These are phyloP conservation scores for Vaccinium vitisidaea DNA, from an alignment of 148 eudicot species.

Conservation along the genomic window DNA sequence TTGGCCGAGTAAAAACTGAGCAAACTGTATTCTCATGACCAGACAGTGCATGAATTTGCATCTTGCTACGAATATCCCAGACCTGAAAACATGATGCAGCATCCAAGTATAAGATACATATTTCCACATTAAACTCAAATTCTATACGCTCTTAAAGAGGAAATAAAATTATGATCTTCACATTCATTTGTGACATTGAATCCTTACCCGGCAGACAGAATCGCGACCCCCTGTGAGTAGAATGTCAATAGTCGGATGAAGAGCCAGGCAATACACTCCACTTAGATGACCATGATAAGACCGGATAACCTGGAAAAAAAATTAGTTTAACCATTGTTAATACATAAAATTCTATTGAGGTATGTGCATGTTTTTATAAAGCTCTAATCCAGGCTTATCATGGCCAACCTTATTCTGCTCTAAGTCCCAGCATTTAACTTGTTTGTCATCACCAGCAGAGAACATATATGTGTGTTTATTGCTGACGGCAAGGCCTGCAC, in stretches of 20 bases:
- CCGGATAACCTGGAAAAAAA: slow-evolving; percentile 66
- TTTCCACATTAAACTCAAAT: neutral
- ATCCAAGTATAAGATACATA: neutral
- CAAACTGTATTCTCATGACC: slow-evolving; percentile 99
- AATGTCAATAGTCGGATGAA: slow-evolving; percentile 95
- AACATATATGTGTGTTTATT: slow-evolving; percentile 94
- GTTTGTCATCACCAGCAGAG: slow-evolving; percentile 99
- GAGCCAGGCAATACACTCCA: slow-evolving; percentile 95
- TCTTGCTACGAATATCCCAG: slow-evolving; percentile 96
- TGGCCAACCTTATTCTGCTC: slow-evolving; percentile 89
- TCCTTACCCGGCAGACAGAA: slow-evolving; percentile 95
- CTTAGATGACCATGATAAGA: slow-evolving; percentile 97
- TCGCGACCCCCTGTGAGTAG: slow-evolving; percentile 97
- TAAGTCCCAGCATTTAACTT: slow-evolving; percentile 99
- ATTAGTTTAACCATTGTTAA: neutral
- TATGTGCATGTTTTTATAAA: neutral
- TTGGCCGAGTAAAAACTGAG: slow-evolving; percentile 90
- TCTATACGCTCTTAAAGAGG: neutral
- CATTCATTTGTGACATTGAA: neutral
- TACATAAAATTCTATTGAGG: neutral
- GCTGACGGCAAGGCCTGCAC: slow-evolving; percentile 93
- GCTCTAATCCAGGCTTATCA: neutral
- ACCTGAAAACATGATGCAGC: slow-evolving; percentile 47
- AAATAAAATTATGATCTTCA: neutral
- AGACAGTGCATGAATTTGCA: slow-evolving; percentile 80